Evolutionary conservation across 2,329 filamentous ascomycete species (phyloP), one percentile per base, ranked within the genome.

Genomic region (Colletotrichum karsti): DNA sequence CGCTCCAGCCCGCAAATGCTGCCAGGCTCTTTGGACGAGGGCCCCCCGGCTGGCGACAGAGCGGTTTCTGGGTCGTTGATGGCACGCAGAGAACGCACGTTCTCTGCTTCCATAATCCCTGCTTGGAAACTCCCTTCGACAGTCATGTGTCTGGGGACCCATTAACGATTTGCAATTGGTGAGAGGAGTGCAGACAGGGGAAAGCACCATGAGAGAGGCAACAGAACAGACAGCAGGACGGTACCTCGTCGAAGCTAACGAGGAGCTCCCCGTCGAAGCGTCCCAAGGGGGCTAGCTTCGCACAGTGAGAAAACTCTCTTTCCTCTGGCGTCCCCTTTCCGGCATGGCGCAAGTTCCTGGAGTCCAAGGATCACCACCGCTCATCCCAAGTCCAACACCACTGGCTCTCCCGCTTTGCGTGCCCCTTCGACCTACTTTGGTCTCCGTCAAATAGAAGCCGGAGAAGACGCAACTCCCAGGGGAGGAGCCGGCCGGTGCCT

Each of bases 71-170:
- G 48, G 48, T 28, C 48, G 41, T n/a, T 48, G 59, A 56, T 57
- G 63, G 63, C 51, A 56, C 44, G 56, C 56, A 54, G 48, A 22
- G 22, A 65, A 46, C 37, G 42, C 53, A 57, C 20, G 59, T 63
- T 67, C 44, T 56, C 44, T 63, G 63, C 64, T 57, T 67, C 64
- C 59, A 67, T 35, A 30, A 67, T 57, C 51, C 63, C 58, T 63
- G 64, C 22, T 12, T 55, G 4, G 42, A 53, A 42, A 15, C n/a
- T n/a, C n/a, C n/a, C n/a, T n/a, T 46, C 15, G 33, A 33, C 51
- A 53, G 44, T 64, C 64, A 67, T 57, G 59, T 67, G 59, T 22
- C 51, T 42, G 42, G 51, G 26, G 35, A 42, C 44, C 42, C 35
- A 41, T 63, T 30, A 5, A 42, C 22, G 37, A 10, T n/a, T 57